phyloP scores from a whole-genome alignment of 208 protist species.

The Trypanosomatidae sp. region DNA sequence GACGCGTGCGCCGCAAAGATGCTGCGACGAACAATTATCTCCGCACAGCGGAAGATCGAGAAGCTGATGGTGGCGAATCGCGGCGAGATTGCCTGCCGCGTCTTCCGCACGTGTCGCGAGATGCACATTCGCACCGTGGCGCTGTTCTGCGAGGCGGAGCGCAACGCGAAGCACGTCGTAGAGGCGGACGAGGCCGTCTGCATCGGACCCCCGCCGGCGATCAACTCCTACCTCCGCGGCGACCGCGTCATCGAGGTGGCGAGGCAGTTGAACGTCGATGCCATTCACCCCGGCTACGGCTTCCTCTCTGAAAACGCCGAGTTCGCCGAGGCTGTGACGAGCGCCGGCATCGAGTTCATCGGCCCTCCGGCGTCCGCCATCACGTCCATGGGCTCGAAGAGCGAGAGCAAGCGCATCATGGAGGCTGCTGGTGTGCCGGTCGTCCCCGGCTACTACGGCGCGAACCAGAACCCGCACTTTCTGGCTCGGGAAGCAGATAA shows the following conservation, averaged over 20 bases:
- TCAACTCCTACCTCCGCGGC: constrained; percentile 86
- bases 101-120: constrained; percentile 91
- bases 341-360: constrained; percentile 92
- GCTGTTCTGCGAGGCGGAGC: constrained; percentile 94
- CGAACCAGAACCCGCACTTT: constrained; percentile 35
- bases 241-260: constrained; percentile 93
- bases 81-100: constrained; percentile 98
- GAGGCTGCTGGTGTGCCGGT: constrained; percentile 38
- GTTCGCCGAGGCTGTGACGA: constrained; percentile 80
- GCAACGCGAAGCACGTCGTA: constrained; percentile 88
- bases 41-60: no score
- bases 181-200: constrained; percentile 88
- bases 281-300: constrained; percentile 97
- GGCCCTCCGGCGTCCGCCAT: constrained; percentile 93
- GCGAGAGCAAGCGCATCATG: constrained; percentile 91
- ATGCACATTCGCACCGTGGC: constrained; percentile 96
- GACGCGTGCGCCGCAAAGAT: no score
- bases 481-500: constrained; percentile 43
- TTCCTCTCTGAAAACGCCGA: constrained; percentile 97
- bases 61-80: constrained; percentile 98
- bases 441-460: constrained; percentile 32
- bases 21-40: no score
- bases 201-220: constrained; percentile 55
- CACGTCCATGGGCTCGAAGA: constrained; percentile 93
- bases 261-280: constrained; percentile 77